These are phyloP conservation scores for Meyerozyma sp. DNA, from an alignment of 1,139 yeast genomes.

Conservation along the genomic window DNA sequence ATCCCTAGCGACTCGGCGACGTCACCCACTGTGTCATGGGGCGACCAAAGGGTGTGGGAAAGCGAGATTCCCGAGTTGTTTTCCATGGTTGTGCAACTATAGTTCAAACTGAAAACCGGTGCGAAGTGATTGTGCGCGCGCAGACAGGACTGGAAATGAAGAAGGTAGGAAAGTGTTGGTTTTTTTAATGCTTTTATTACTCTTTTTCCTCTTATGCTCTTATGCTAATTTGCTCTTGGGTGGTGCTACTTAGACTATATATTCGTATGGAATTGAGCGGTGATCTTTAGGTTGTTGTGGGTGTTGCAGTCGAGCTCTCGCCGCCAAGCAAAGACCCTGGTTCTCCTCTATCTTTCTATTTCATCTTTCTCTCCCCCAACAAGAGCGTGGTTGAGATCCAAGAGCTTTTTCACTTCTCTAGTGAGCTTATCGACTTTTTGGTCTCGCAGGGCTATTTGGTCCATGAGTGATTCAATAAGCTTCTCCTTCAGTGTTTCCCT, in stretches of 20 bases:
- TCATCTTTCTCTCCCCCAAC: slow-evolving; percentile 9
- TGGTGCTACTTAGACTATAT: too few species aligned
- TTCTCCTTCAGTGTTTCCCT: slow-evolving; percentile 13
- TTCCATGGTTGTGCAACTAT: not conserved
- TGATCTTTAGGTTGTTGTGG: too few species aligned
- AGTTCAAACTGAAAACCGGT: not conserved
- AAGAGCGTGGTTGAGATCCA: slow-evolving; percentile 31
- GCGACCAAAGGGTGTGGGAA: slow-evolving; percentile 96
- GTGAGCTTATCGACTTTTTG: slow-evolving; percentile 20
- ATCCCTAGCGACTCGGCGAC: slow-evolving; percentile 92
- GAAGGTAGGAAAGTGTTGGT: not conserved
- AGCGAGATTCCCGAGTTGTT: slow-evolving; percentile 38
- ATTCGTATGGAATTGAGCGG: too few species aligned
- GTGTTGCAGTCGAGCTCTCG: too few species aligned
- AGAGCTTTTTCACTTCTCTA: slow-evolving; percentile 25
- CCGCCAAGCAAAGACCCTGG: too few species aligned
- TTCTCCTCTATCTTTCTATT: not conserved
- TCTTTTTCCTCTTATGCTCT: too few species aligned
- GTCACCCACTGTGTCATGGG: slow-evolving; percentile 93
- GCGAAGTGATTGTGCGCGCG: not conserved
- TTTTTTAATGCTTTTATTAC: not conserved
- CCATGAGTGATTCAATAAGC: slow-evolving; percentile 17
- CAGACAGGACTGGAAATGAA: not conserved
- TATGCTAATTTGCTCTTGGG: too few species aligned
- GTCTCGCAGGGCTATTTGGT: slow-evolving; percentile 21